A percentile compares a stretch with the other conserved stretches of the same genome.
phyloP scores from a whole-genome alignment of 2,329 filamentous ascomycete genomes.

The Huntiella bhutanensis region DNA sequence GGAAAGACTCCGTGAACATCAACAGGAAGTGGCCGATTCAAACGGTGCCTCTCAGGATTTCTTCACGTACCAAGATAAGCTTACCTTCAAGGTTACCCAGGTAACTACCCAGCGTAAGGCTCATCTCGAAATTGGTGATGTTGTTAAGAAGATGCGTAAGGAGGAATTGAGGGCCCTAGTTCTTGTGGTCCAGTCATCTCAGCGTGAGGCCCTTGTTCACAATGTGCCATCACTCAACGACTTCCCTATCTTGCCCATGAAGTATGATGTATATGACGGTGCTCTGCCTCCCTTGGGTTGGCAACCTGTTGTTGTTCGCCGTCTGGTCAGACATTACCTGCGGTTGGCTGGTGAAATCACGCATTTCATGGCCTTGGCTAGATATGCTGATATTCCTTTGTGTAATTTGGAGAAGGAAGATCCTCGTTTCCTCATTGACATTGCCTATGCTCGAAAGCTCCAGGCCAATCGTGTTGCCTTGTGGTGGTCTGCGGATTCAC shows the following conservation, averaged over 20 bases:
- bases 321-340: slow-evolving; percentile 75
- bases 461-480: slow-evolving; percentile 84
- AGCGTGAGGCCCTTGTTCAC: slow-evolving; percentile 60
- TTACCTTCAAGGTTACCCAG: slow-evolving; percentile 72
- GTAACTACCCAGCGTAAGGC: slow-evolving; percentile 82
- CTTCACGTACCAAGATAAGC: slow-evolving; percentile 69
- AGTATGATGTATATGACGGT: slow-evolving; percentile 67
- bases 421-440: slow-evolving; percentile 83
- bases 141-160: slow-evolving; percentile 75
- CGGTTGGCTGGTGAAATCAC: slow-evolving; percentile 83
- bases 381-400: slow-evolving; percentile 84
- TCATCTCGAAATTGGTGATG: slow-evolving; percentile 68
- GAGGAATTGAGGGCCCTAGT: slow-evolving; percentile 67
- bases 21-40: slow-evolving; percentile 46
- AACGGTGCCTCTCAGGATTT: slow-evolving; percentile 48
- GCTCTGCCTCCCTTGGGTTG: slow-evolving; percentile 81
- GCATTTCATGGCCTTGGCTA: slow-evolving; percentile 69
- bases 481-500: slow-evolving; percentile 83
- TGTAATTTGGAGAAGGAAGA: slow-evolving; percentile 94
- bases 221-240: slow-evolving; percentile 71
- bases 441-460: slow-evolving; percentile 78
- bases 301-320: slow-evolving; percentile 75
- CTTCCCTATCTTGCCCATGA: slow-evolving; percentile 64
- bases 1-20: slow-evolving; percentile 49
- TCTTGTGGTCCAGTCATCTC: slow-evolving; percentile 79